Conservation (phyloP, 305 asterid genomes). For the Fraxinus paxiana region DNA sequence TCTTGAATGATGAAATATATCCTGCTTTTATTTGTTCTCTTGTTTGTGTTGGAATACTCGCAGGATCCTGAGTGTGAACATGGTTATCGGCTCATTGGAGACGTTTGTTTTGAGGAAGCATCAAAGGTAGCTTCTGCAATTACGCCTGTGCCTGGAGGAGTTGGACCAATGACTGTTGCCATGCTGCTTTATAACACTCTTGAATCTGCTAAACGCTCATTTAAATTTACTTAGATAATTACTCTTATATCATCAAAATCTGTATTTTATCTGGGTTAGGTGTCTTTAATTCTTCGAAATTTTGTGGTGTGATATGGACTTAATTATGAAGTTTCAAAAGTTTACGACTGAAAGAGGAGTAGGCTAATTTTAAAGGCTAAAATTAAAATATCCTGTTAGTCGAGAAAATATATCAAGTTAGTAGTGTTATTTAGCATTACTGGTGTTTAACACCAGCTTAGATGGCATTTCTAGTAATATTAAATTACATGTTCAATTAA, state of each 20-base stretch:
- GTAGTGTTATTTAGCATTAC: too few relatives aligned
- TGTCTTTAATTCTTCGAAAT: neutral
- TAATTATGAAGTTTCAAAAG: neutral
- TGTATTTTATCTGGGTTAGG: neutral
- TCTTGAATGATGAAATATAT: conserved; percentile 8
- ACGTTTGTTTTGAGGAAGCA: conserved; percentile 86
- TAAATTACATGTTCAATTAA: too few relatives aligned
- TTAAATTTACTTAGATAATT: conserved; percentile 25
- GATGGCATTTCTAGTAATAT: neutral
- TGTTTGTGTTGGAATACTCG: conserved; percentile 10
- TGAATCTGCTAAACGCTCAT: conserved; percentile 61
- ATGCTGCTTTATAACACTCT: conserved; percentile 88
- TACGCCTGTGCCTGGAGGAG: conserved; percentile 97
- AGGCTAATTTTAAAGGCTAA: neutral
- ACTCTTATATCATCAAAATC: neutral
- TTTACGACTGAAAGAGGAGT: neutral
- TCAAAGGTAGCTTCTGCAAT: conserved; percentile 62
- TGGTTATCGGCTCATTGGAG: conserved; percentile 76
- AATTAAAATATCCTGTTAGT: neutral
- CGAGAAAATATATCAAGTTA: neutral
- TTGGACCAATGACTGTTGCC: conserved; percentile 95
- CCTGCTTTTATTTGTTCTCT: neutral
- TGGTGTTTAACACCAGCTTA: too few relatives aligned
- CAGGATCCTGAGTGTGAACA: conserved; percentile 59
- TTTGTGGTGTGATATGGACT: neutral